These are phyloP conservation scores for Priceomyces haplophilus DNA, from an alignment of 805 yeast genomes.

Conservation along the genomic window DNA sequence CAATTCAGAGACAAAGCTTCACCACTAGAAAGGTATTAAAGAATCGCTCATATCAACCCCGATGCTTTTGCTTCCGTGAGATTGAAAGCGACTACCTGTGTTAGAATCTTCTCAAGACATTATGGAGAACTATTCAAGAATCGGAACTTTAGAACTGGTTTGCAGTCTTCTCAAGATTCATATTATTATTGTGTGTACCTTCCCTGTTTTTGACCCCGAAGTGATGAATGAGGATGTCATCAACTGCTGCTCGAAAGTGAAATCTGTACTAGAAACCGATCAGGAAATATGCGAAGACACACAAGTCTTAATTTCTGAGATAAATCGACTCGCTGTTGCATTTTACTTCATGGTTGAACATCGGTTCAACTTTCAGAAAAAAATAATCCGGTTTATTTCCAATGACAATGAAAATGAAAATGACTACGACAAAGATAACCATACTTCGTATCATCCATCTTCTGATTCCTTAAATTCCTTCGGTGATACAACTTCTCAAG, in stretches of 20 bases:
- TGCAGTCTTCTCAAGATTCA: slow-evolving; percentile 1
- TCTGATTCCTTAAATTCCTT: neutral
- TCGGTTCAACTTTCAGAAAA: neutral
- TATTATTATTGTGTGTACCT: slow-evolving; percentile 3
- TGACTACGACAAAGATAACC: neutral
- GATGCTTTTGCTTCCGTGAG: too few relatives aligned
- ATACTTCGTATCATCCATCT: neutral
- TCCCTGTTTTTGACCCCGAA: slow-evolving; percentile 1
- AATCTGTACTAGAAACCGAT: neutral
- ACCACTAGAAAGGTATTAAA: neutral
- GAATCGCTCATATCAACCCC: neutral
- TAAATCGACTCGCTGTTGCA: neutral
- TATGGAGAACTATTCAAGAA: neutral
- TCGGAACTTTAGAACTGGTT: neutral
- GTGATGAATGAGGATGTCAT: slow-evolving; percentile 1
- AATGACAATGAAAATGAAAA: neutral
- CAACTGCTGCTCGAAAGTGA: neutral
- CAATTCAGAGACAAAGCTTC: too few relatives aligned
- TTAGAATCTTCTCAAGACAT: neutral
- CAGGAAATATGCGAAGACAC: neutral
- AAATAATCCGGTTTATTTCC: neutral
- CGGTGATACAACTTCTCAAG: neutral
- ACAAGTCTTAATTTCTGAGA: neutral
- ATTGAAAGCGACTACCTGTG: neutral
- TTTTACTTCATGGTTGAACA: slow-evolving; percentile 1